These are phyloP conservation scores for Huntiella bhutanensis DNA, from an alignment of 2,329 filamentous ascomycete genomes.

Conservation along the genomic window DNA sequence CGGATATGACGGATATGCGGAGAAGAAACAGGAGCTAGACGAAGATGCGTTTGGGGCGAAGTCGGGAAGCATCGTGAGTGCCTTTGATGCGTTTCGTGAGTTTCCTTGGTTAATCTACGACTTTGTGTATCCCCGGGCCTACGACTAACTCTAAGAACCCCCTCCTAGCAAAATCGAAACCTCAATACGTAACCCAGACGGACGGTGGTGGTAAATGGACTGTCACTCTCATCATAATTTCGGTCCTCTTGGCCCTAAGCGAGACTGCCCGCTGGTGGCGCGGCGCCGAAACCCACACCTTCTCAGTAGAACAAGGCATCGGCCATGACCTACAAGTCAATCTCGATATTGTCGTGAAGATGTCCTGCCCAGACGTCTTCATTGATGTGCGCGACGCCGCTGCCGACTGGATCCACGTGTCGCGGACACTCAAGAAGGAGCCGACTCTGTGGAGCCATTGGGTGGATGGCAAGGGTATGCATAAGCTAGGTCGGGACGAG, in stretches of 20 bases:
- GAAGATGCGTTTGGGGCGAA: conserved; percentile 68
- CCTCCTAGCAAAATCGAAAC: conserved; percentile 70
- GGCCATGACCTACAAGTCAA: conserved; percentile 83
- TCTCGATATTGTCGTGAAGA: conserved; percentile 76
- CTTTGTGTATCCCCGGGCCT: not conserved
- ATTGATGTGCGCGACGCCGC: conserved; percentile 93
- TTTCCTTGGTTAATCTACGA: conserved; percentile 1
- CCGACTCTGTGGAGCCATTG: conserved; percentile 67
- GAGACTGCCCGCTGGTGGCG: conserved; percentile 71
- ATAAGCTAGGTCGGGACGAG: conserved; percentile 36
- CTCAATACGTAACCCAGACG: conserved; percentile 73
- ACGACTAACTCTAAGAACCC: not conserved
- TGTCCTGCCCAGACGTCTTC: conserved; percentile 77
- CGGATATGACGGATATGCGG: conserved; percentile 47
- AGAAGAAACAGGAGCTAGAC: conserved; percentile 29
- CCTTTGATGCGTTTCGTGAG: conserved; percentile 95
- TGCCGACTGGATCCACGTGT: conserved; percentile 78
- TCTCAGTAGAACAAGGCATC: conserved; percentile 82
- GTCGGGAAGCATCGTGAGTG: conserved; percentile 46
- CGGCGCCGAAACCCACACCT: conserved; percentile 71
- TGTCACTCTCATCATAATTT: conserved; percentile 57
- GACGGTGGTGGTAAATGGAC: conserved; percentile 88
- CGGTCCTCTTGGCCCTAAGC: conserved; percentile 53
- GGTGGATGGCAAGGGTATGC: conserved; percentile 50
- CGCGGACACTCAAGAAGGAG: conserved; percentile 52